Base-by-base conservation (phyloP, 352 stramenopile species). In the Pythium phragmiticola region DNA sequence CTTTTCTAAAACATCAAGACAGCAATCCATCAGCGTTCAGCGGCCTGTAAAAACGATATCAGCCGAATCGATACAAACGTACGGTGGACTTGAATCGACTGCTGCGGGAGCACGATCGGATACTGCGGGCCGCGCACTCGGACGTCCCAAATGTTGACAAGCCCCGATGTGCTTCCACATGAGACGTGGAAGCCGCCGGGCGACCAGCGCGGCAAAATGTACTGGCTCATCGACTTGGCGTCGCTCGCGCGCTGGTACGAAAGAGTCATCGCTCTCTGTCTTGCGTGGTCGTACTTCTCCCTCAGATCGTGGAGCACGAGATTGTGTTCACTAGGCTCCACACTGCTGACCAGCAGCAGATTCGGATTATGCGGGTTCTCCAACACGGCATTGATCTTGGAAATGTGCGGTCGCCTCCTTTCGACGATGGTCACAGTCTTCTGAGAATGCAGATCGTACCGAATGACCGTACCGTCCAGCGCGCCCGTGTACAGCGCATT, bases 321-420 rank as follows among this genome's bases (percentile, higher is more conserved):
- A 36, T 77, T 90, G 54, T 95, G 83, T 43, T 79, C 75, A 33
- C 33, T 72, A 56, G 78, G 70, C 60, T 92, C 79, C 9, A 95
- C 70, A 39, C 76, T 82, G 67, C 84, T 94, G 13, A 92, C 72
- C 45, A 95, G 56, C 21, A 95, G 69, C 54, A 95, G 42, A 58
- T 92, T 78, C 30, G 83, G 87, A 66, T 95, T 92, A 66, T 92
- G 80, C 37, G 87, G 87, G 59, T 95, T 83, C 65, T 93, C 84
- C 7, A 92, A 61, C 43, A 95, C 74, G 1, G 78, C 66, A 63
- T 95, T 95, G 68, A 95, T 92, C 72, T 93, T 91, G 23, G 76
- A 87, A 23, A 95, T 93, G 6, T 65, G 78, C 16, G 83, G 84
- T 36, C 88, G 86, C n/a, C 86, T 78, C 19, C 82, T 81, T 63